Percentiles rank a stretch among this genome's conserved stretches.
These are phyloP conservation scores for Mortierella claussenii DNA, from an alignment of 192 early-diverging fungal genomes.

Conservation along the genomic window DNA sequence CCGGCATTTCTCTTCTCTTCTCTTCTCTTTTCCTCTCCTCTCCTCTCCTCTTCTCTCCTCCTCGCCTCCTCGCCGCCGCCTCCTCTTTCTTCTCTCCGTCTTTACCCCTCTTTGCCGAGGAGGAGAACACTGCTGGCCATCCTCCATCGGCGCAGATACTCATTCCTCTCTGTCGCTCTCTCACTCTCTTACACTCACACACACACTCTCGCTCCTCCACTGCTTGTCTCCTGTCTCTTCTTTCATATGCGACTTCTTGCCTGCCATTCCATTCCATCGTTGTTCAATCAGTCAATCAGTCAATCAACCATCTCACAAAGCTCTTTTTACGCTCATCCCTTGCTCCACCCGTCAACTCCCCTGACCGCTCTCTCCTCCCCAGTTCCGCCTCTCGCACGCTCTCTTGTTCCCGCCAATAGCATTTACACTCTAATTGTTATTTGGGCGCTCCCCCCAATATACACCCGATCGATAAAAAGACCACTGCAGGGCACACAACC, in stretches of 20 bases:
- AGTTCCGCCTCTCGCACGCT: not conserved
- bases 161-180: not conserved
- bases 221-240: not conserved
- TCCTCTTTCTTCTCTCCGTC: not conserved
- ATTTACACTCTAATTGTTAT: too few species aligned
- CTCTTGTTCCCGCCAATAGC: not conserved
- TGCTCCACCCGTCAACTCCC: too few species aligned
- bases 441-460: too few species aligned
- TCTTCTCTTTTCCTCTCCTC: slow-evolving; percentile 1
- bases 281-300: too few species aligned
- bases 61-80: not conserved
- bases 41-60: not conserved
- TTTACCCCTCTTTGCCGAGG: slow-evolving; percentile 1
- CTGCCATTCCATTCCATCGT: too few species aligned
- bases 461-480: too few species aligned
- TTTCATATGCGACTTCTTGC: not conserved
- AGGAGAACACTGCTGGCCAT: not conserved
- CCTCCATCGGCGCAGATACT: not conserved
- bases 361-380: too few species aligned
- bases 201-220: not conserved
- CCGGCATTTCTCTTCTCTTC: not conserved
- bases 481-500: too few species aligned
- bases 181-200: not conserved
- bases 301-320: too few species aligned
- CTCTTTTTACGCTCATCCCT: too few species aligned